Conservation (phyloP, 140 eudicot genomes). For the Bidens hawaiensis region DNA sequence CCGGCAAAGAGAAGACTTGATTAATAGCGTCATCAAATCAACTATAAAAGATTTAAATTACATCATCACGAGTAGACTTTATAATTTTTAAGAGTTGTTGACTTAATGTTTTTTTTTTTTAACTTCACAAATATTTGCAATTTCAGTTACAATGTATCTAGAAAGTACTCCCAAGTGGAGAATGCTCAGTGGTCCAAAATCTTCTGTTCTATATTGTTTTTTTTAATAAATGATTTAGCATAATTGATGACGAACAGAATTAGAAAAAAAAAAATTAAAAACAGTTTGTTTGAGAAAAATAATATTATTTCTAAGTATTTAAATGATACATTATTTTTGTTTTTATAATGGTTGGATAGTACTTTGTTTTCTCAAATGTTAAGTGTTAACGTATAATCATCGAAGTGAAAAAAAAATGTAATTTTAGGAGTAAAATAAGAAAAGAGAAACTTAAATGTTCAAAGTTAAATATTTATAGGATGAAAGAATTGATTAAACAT, state of each 20-base stretch:
- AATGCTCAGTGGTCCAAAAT: not conserved
- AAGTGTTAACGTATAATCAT: too few relatives aligned
- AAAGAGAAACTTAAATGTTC: too few relatives aligned
- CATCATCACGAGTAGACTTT: constrained; percentile 17
- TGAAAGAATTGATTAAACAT: too few relatives aligned
- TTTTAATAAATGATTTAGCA: not conserved
- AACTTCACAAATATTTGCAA: not conserved
- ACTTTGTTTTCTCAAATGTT: too few relatives aligned
- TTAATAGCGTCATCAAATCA: constrained; percentile 16
- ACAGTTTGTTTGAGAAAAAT: not conserved
- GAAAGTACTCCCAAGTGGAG: not conserved
- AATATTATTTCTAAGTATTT: not conserved
- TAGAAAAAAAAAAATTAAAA: not conserved
- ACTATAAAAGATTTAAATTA: constrained; percentile 7
- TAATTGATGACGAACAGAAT: not conserved
- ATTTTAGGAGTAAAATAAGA: too few relatives aligned
- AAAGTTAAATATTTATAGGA: too few relatives aligned
- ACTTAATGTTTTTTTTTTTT: too few relatives aligned
- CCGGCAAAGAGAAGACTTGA: not conserved
- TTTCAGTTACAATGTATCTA: constrained; percentile 13
- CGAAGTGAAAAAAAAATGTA: too few relatives aligned
- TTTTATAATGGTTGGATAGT: too few relatives aligned
- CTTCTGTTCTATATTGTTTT: not conserved
- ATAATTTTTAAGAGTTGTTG: constrained; percentile 6
- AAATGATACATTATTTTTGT: too few relatives aligned